Base-by-base conservation (phyloP, 768 basidiomycete species). In the Collybia sordida region DNA sequence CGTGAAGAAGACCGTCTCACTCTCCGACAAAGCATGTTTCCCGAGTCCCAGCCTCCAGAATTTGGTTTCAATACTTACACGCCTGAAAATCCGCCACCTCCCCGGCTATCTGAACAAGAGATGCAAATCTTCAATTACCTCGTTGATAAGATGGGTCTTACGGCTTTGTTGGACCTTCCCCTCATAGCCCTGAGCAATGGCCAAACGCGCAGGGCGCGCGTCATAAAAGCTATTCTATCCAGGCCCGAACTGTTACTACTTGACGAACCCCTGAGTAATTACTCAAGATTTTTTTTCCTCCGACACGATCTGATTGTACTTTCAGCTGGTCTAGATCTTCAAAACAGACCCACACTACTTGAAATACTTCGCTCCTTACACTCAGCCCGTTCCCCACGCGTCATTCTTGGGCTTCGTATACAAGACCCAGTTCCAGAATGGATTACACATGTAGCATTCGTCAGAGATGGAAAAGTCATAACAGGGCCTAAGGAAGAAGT, bases 191-290 rank as follows among this genome's bases (percentile, higher is more conserved):
- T 98, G 45, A 91, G 88, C 54, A 96, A 95, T 59, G 96, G 96
- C 0, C 95, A 99, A 72, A 98, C 87, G 24, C 72, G 95, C 34
- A 72, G 92, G 15, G 93, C 93, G 4, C 73, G 94, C 39, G 89
- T 99, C 41, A 75, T 90, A 7, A 82, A 85, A 55, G 89, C 90
- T 0, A 65, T 98, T 7, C 62, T 98, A 25, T 71, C 66, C 15
- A 74, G 79, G 39, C 92, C 93, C 0, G 78, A 85, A 52, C 62
- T 98, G 17, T 63, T 98, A 19, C 66, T 98, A 6, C 74, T 98
- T n/a, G 94, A 97, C 53, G 96, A 98, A 64, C 95, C 94, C 0
- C 72, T 93, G 31, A 92, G 92, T 93, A 56, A 50, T 85, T 74
- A 6, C 31, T 42, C 37, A 6, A 4, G 44, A 36, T 38, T 27